A percentile compares a stretch with the other conserved stretches of the same genome.
phyloP scores from a whole-genome alignment of 306 rosid genomes.

The Oxytropis ochrocephala region DNA sequence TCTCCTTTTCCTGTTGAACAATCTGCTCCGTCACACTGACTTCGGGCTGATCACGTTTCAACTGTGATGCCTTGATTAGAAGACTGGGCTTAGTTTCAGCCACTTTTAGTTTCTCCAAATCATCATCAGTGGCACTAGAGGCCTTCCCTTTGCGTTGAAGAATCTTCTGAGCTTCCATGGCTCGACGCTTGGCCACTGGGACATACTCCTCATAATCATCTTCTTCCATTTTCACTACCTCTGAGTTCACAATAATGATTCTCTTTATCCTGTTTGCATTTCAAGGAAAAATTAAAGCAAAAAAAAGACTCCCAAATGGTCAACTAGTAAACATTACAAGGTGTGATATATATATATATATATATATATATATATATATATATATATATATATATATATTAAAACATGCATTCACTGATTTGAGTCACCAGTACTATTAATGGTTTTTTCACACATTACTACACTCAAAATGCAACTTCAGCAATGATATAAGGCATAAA shows the following conservation, averaged over 20 bases:
- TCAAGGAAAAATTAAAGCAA: neutral
- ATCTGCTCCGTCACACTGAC: slow-evolving; percentile 71
- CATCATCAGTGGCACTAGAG: slow-evolving; percentile 44
- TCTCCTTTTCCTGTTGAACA: slow-evolving; percentile 82
- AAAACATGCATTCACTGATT: neutral
- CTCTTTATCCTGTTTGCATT: neutral
- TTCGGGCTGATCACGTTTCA: slow-evolving; percentile 85
- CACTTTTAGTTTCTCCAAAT: slow-evolving; percentile 47
- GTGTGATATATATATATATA: too few species aligned
- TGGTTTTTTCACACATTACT: neutral
- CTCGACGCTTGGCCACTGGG: slow-evolving; percentile 88
- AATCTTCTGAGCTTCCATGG: slow-evolving; percentile 79
- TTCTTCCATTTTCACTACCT: slow-evolving; percentile 45
- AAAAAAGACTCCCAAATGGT: neutral
- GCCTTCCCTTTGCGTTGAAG: slow-evolving; percentile 73
- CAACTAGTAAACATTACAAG: neutral
- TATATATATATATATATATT: too few species aligned
- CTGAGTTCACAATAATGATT: neutral
- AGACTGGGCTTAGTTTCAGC: slow-evolving; percentile 81
- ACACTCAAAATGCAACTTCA: neutral
- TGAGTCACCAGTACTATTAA: neutral
- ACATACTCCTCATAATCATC: slow-evolving; percentile 75
- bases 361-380: too few species aligned
- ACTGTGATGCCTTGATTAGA: slow-evolving; percentile 67
- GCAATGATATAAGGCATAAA: neutral